Percentiles rank a stretch among this genome's conserved stretches.
Evolutionary conservation across 176 grass and related monocot species (phyloP).

Genomic region (Bolboschoenus planiculmis): DNA sequence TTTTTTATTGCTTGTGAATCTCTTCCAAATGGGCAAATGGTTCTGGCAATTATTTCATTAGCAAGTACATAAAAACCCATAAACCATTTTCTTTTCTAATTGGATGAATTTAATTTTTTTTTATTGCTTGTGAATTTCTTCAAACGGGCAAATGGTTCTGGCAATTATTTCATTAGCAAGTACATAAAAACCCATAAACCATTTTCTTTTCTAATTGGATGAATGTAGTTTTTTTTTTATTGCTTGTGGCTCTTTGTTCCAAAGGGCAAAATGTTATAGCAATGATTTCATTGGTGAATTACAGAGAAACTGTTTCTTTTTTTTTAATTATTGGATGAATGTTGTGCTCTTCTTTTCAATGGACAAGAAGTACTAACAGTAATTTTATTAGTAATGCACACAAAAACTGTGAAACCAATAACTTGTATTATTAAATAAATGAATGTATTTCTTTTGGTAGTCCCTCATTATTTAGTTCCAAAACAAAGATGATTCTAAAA

Average conservation of each 20-base stretch:
- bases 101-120: too few species aligned
- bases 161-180: too few species aligned
- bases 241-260: background rate
- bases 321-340: background rate
- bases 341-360: background rate
- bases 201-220: background rate
- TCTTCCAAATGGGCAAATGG: background rate
- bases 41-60: background rate
- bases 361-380: background rate
- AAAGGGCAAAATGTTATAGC: background rate
- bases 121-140: too few species aligned
- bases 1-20: background rate
- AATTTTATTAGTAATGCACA: background rate
- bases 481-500: background rate
- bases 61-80: too few species aligned
- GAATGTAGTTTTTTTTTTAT: background rate
- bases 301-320: background rate
- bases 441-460: background rate
- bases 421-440: background rate
- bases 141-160: too few species aligned
- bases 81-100: too few species aligned
- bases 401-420: background rate
- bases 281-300: background rate
- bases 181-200: too few species aligned
- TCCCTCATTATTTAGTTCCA: background rate